Percentiles rank a stretch among this genome's conserved stretches.
phyloP scores from a whole-genome alignment of 139 green algal genomes.

The Limnomonas spitsbergensis region DNA sequence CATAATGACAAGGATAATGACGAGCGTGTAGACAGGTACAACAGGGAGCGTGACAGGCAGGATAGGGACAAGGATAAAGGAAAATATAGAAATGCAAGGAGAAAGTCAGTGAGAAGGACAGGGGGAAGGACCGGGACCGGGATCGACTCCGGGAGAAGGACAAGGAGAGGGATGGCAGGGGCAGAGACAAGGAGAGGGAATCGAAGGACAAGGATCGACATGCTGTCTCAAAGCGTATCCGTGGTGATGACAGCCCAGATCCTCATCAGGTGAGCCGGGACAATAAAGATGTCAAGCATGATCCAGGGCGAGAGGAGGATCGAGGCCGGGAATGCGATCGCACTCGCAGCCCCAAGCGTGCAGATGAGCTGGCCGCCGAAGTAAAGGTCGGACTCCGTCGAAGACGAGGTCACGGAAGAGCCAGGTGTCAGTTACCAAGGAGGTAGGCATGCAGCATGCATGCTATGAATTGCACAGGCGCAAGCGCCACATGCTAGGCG shows the following conservation, averaged over 20 bases:
- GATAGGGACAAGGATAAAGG: constrained; percentile 15
- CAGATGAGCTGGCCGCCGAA: too few relatives aligned
- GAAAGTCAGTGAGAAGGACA: constrained; percentile 13
- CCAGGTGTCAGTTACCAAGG: too few relatives aligned
- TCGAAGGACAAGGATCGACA: constrained; percentile 22
- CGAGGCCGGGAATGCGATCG: too few relatives aligned
- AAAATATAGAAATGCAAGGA: too few relatives aligned
- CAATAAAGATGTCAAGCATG: constrained; percentile 1
- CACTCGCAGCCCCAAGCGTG: too few relatives aligned
- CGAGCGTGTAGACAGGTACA: neutral
- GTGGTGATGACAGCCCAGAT: neutral
- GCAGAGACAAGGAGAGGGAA: constrained; percentile 1
- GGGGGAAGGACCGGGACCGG: neutral
- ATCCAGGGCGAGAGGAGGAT: too few relatives aligned
- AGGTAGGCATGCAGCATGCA: too few relatives aligned
- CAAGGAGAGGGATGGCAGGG: neutral
- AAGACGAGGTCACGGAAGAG: too few relatives aligned
- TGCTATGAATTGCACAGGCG: too few relatives aligned
- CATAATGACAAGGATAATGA: neutral
- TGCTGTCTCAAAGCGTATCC: constrained; percentile 7
- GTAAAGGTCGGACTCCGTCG: too few relatives aligned
- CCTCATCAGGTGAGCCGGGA: neutral
- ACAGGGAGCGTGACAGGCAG: neutral
- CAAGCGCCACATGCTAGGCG: too few relatives aligned
- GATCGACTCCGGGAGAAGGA: constrained; percentile 14